phyloP scores from a whole-genome alignment of 495 filamentous ascomycete genomes.

The Penicillium longicatenatum region DNA sequence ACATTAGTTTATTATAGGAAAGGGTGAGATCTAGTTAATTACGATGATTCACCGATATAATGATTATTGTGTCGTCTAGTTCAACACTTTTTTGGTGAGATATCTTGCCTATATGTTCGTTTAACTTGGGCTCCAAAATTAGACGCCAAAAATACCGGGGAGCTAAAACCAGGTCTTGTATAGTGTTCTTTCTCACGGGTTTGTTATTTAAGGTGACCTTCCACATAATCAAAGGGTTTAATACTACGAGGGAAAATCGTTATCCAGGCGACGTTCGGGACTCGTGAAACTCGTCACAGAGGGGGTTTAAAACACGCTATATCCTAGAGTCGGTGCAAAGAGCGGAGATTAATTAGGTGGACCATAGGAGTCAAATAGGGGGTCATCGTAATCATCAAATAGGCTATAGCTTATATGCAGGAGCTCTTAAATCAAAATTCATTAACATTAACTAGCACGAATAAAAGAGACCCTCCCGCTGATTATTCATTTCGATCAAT shows the following conservation, averaged over 20 bases:
- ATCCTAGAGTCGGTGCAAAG: conserved; percentile 11
- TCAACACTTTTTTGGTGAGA: conserved; percentile 11
- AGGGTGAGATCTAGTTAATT: conserved; percentile 15
- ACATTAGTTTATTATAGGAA: conserved; percentile 16
- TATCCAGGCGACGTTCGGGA: too few species aligned
- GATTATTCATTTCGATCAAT: too few species aligned
- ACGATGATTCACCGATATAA: conserved; percentile 11
- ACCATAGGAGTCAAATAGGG: conserved; percentile 9
- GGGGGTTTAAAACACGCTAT: conserved; percentile 7
- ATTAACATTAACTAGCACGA: too few species aligned
- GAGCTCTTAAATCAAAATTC: too few species aligned
- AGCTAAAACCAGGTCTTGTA: conserved; percentile 15
- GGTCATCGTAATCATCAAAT: conserved; percentile 8
- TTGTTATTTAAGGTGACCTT: conserved; percentile 13
- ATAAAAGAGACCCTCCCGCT: too few species aligned
- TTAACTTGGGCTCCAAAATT: conserved; percentile 11
- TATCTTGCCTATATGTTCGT: conserved; percentile 14
- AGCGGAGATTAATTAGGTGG: conserved; percentile 5
- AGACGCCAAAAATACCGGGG: conserved; percentile 13
- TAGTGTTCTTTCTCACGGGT: conserved; percentile 7
- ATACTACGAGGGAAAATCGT: too few species aligned
- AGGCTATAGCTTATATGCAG: neutral
- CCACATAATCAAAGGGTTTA: conserved; percentile 15
- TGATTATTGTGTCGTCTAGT: conserved; percentile 15
- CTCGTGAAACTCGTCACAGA: conserved; percentile 9